These are phyloP conservation scores for Nigrograna mackinnonii DNA, from an alignment of 2,329 filamentous ascomycete genomes.

Conservation along the genomic window DNA sequence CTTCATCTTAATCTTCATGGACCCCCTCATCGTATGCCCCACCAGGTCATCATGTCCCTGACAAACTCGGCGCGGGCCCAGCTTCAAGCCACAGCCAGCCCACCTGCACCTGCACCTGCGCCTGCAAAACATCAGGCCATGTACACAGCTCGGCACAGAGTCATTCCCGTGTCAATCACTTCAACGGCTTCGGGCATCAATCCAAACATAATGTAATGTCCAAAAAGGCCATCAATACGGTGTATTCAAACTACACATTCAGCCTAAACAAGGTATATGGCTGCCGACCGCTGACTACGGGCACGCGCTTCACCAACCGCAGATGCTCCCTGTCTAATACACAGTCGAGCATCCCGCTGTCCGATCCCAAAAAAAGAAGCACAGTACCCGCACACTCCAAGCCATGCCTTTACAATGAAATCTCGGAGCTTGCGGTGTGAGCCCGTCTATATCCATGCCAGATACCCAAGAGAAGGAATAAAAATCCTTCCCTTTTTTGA, in stretches of 20 bases:
- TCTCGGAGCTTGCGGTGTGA: neutral
- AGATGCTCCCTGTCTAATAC: no score
- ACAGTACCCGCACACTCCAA: slow-evolving; percentile 5
- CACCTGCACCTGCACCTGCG: no score
- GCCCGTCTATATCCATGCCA: slow-evolving; percentile 14
- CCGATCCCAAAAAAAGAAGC: slow-evolving; percentile 5
- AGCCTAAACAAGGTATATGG: slow-evolving; percentile 18
- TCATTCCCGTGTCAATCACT: no score
- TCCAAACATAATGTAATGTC: neutral
- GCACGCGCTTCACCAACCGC: neutral
- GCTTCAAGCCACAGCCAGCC: no score
- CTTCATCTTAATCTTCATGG: no score
- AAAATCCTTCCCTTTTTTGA: slow-evolving; percentile 8
- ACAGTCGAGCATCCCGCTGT: no score
- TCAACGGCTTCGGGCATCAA: no score
- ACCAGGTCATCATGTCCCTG: no score
- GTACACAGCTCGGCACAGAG: no score
- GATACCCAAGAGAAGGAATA: slow-evolving; percentile 10
- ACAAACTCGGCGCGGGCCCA: no score
- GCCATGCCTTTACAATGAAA: slow-evolving; percentile 1
- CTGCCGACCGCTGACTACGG: slow-evolving; percentile 5
- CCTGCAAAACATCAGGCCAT: no score
- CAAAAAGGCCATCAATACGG: slow-evolving; percentile 14
- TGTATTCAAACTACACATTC: slow-evolving; percentile 25
- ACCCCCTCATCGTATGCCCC: no score